Evolutionary conservation across 129 eudicot species (phyloP).

Genomic region (Sambucus nigra): DNA sequence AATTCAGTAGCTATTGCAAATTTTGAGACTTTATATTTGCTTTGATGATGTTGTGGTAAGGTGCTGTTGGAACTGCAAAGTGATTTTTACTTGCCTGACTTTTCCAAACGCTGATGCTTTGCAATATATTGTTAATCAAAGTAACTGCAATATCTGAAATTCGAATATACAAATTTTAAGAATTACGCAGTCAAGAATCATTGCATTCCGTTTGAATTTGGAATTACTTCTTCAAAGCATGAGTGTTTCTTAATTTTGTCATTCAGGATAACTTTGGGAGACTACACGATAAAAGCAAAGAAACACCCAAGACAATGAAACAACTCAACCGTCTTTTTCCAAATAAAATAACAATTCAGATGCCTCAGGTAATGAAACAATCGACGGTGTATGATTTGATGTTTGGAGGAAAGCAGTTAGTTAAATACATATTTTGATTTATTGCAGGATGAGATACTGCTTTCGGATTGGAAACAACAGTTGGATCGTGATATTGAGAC

Average conservation of each 20-base stretch:
- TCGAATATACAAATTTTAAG: not conserved
- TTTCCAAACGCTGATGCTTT: too few species aligned
- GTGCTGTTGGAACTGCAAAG: not conserved
- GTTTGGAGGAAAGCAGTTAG: conserved; percentile 2
- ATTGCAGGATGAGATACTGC: conserved; percentile 61
- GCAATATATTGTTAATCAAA: not conserved
- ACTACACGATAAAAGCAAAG: conserved; percentile 79
- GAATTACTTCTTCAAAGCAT: not conserved
- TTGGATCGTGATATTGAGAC: conserved; percentile 85
- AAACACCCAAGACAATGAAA: conserved; percentile 77
- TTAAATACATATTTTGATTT: conserved; percentile 1
- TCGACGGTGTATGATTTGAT: not conserved
- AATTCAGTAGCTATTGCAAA: too few species aligned
- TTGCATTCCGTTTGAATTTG: not conserved
- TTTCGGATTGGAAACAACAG: conserved; percentile 77
- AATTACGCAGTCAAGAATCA: not conserved
- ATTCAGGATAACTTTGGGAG: conserved; percentile 72
- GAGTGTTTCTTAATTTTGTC: not conserved
- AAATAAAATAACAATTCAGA: conserved; percentile 77
- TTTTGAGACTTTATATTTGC: too few species aligned
- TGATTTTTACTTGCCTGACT: not conserved
- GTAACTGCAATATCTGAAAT: not conserved
- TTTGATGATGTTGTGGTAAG: too few species aligned
- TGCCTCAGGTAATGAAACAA: conserved; percentile 73
- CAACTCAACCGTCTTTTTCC: conserved; percentile 81